phyloP scores from a whole-genome alignment of 2,329 filamentous ascomycete species.

The Aspergillus transmontanensis region DNA sequence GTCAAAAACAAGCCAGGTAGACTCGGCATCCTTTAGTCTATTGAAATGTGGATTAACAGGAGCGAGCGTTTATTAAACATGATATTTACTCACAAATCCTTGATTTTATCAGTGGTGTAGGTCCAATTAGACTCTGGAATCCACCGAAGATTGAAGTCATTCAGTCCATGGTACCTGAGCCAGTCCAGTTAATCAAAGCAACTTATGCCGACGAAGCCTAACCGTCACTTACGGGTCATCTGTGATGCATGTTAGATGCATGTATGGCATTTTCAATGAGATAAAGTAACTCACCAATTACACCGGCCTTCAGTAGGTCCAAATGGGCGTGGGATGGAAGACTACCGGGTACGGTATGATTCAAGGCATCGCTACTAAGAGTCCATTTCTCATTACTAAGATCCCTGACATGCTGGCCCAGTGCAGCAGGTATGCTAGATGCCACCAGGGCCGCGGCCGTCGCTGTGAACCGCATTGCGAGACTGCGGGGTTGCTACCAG shows the following conservation, averaged over 20 bases:
- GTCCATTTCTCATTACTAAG: constrained; percentile 49
- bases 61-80: not conserved
- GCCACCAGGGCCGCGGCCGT: constrained; percentile 19
- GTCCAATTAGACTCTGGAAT: constrained; percentile 63
- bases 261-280: not conserved
- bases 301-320: constrained; percentile 56
- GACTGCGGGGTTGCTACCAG: not conserved
- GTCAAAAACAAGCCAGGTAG: constrained; percentile 62
- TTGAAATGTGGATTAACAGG: too few relatives aligned
- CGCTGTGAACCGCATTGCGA: constrained; percentile 24
- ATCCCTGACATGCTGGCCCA: constrained; percentile 41
- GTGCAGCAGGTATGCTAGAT: constrained; percentile 13
- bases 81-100: constrained; percentile 40
- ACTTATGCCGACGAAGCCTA: too few relatives aligned
- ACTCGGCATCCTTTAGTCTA: constrained; percentile 34
- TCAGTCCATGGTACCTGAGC: constrained; percentile 54
- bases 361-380: constrained; percentile 48
- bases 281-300: constrained; percentile 53
- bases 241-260: constrained; percentile 12
- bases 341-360: constrained; percentile 56
- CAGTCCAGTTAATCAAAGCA: not conserved
- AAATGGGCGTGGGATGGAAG: constrained; percentile 63
- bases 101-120: constrained; percentile 55
- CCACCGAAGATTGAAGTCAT: constrained; percentile 64
- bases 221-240: constrained; percentile 36